Conservation (phyloP, 345 rosid genomes). For the Salix brachista region DNA sequence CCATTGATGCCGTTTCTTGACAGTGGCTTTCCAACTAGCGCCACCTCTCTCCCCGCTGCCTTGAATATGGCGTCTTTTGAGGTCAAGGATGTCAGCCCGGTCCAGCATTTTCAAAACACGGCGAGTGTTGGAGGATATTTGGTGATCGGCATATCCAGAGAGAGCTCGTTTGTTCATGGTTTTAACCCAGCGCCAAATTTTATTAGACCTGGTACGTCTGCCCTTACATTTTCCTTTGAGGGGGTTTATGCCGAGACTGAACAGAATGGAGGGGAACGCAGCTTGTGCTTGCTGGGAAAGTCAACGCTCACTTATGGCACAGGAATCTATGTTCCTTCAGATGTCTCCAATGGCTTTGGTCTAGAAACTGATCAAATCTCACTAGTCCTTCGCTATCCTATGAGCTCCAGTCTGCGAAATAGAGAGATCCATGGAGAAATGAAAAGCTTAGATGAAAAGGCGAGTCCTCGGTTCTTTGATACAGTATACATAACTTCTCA, state of each 20-base stretch:
- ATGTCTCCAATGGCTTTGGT: not conserved
- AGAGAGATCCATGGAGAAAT: slow-evolving; percentile 15
- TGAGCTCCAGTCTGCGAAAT: slow-evolving; percentile 5
- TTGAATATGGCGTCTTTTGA: slow-evolving; percentile 14
- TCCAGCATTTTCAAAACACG: slow-evolving; percentile 1
- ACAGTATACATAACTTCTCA: slow-evolving; percentile 1
- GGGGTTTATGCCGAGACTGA: slow-evolving; percentile 15
- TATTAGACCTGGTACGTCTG: slow-evolving; percentile 3
- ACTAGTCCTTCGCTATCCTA: slow-evolving; percentile 13
- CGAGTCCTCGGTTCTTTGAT: slow-evolving; percentile 3
- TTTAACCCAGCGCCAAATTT: not conserved
- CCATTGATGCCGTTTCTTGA: slow-evolving; percentile 29
- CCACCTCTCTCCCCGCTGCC: not conserved
- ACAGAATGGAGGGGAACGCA: slow-evolving; percentile 5
- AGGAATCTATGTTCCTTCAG: not conserved
- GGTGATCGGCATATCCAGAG: not conserved
- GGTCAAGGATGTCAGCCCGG: slow-evolving; percentile 7
- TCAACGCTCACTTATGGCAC: not conserved
- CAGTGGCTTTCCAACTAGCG: not conserved
- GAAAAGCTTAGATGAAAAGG: slow-evolving; percentile 1
- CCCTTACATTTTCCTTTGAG: slow-evolving; percentile 2
- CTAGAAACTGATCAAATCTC: slow-evolving; percentile 4
- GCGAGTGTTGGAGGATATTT: not conserved
- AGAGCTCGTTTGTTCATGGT: not conserved
- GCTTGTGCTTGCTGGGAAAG: slow-evolving; percentile 23